Evolutionary conservation across 345 rosid genomes (phyloP), one percentile per base, ranked within the genome.

Genomic region (Leavenworthia alabamica): DNA sequence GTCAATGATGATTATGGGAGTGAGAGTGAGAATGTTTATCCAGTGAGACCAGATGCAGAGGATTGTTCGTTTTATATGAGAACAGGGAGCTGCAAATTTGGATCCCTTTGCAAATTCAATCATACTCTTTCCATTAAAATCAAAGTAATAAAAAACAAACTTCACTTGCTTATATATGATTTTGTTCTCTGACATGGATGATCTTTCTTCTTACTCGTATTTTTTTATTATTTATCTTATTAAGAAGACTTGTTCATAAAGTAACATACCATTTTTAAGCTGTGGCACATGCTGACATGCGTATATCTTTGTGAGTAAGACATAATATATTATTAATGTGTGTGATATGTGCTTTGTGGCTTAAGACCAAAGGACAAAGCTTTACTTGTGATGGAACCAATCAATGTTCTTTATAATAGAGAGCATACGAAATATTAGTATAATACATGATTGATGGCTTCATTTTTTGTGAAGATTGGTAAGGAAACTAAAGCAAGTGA

Each of bases 71-170:
- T 42, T 57, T 89, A 85, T 36, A 84, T 93, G 77, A 85, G 80
- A 72, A 85, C 87, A 7, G 94, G 99, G 19, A 73, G 66, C 46
- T 89, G 99, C 82, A 93, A 84, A 66, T 93, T 71, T 60, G 99
- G 92, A 43, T 82, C 80, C 14, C 78, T 50, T 74, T 89, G 99
- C 89, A 89, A 82, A 84, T 89, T 87, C 70, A 93, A 89, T 66
- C 99, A 93, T 17, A 97, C 97, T 19, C 55, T 80, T 56, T 75
- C 72, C 12, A 72, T 72, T 57, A 82, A 68, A 64, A 62, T 29
- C 66, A 86, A 80, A 90, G 99, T 89, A 69, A 19, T n/a, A n/a
- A n/a, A 22, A 22, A 22, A 22, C 2, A 22, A 22, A 19, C 44
- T 28, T 62, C 39, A 14, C 46, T 14, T 52, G n/a, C 11, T 56